Conservation (phyloP, 306 rosid species). For the Glycine soja region DNA sequence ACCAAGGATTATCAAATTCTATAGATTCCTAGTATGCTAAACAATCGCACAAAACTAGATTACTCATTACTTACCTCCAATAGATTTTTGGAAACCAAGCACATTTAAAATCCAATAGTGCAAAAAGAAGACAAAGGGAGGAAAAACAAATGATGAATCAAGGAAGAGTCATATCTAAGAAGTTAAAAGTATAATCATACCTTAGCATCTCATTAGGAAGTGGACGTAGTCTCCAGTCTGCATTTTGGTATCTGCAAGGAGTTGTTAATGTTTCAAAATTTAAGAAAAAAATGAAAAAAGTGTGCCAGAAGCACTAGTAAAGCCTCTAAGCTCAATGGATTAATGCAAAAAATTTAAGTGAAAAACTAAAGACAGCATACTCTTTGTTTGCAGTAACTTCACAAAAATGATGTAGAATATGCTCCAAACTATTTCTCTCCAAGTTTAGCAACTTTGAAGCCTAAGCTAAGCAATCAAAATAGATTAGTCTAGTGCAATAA, state of each 20-base stretch:
- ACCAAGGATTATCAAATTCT: slow-evolving; percentile 8
- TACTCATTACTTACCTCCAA: not conserved
- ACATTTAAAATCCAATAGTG: not conserved
- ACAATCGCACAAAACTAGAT: not conserved
- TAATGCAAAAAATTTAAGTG: not conserved
- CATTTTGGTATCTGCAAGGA: slow-evolving; percentile 87
- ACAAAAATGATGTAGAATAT: slow-evolving; percentile 79
- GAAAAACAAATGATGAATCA: not conserved
- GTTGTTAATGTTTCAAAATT: slow-evolving; percentile 42
- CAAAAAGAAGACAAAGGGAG: not conserved
- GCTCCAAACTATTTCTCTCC: slow-evolving; percentile 90
- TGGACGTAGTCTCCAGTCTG: slow-evolving; percentile 96
- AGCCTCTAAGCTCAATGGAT: slow-evolving; percentile 3
- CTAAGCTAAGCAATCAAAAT: slow-evolving; percentile 54
- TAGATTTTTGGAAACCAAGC: not conserved
- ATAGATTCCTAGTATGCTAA: not conserved
- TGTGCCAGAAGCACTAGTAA: slow-evolving; percentile 22
- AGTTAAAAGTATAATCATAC: slow-evolving; percentile 51
- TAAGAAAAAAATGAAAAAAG: not conserved
- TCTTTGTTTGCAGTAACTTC: slow-evolving; percentile 89
- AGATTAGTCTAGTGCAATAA: not conserved
- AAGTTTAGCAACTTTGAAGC: slow-evolving; percentile 84
- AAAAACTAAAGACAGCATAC: slow-evolving; percentile 49
- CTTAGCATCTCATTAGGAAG: slow-evolving; percentile 91
- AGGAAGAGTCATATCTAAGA: slow-evolving; percentile 10